Evolutionary conservation across 2,329 filamentous ascomycete genomes (phyloP), one percentile per base, ranked within the genome.

Genomic region (Zymoseptoria crescenta): DNA sequence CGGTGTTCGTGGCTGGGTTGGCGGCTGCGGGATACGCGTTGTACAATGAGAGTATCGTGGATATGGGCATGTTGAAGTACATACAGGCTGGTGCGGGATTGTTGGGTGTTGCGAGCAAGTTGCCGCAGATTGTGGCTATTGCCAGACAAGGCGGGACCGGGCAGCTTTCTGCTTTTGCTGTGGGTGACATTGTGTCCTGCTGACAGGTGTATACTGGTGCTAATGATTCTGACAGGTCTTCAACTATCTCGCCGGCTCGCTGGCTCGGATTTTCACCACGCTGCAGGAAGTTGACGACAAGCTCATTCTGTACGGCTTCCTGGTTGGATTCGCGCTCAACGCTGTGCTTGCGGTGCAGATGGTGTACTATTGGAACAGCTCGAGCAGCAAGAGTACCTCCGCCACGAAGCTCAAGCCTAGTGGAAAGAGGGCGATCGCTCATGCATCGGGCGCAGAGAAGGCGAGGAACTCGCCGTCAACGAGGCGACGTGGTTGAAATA

Each of bases 211-310:
- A 35, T 24, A 27, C 24, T 41, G 50, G 8, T 29, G 1, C 41
- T 52, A 6, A 24, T 45, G 56, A 58, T 56, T 55, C 16, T 8
- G 16, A 30, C 24, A 96, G 92, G 91, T 99, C 67, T 96, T 99
- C 83, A 97, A 96, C 81, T 99, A 96, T 77, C 89, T 99, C 69
- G 81, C 87, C 68, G 94, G 95, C 48, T 96, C 91, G 50, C 84
- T 97, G 59, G 89, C 91, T 27, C 89, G 94, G 72, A 96, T 99
- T 78, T 99, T 96, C 76, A 99, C 94, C 30, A 99, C 95, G 8
- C 80, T 99, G 59, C 92, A 97, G 72, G 94, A 99, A 79, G 94
- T 99, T 61, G 89, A 96, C 74, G 94, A 99, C 76, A 92, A 92
- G 76, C 81, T 97, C 60, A 97, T 99, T 69, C 83, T 99, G 27